Evolutionary conservation across 257 asterid species (phyloP), one percentile per base, ranked within the genome.

Genomic region (Thymus quinquecostatus): DNA sequence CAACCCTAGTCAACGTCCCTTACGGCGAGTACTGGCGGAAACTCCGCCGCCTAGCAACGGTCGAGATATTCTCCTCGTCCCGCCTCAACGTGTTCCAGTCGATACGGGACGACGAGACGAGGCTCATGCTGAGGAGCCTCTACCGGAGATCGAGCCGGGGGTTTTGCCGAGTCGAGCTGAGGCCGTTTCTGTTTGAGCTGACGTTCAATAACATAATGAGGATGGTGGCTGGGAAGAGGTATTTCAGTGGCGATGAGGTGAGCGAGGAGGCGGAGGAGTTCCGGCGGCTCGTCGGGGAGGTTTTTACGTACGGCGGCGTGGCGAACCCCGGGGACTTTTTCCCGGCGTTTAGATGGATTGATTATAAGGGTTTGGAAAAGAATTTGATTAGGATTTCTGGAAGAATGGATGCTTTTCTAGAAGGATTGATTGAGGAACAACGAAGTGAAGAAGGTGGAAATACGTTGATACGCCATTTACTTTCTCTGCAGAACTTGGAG

Each of bases 21-120:
- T 84, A 84, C 45, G 95, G 96, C 3, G 87, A 86, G 36, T 79
- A 81, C 47, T 86, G 96, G 92, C 88, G 90, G 59, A 77, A 80
- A 71, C 87, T 88, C 41, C 80, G 90, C 8, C 86, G 88, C 13
- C 60, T 88, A 0, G 68, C 81, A 6, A 38, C 89, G 1, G 45
- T 76, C 4, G 88, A 56, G 21, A 56, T 56, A 30, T 29, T 56
- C 40, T 56, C 62, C 6, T 41, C 88, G 0, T 53, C 74, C 1
- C 90, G 92, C 6, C 87, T 86, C 77, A 80, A 86, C 69, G 32
- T 8, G 73, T 86, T 86, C 14, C 68, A 57, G 34, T 47, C 66
- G 45, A 78, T 70, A 56, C 48, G 90, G 8, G 75, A 70, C 54
- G 87, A 86, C 7, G 93, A 83, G 27, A 14, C 75, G 38, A 71